These are phyloP conservation scores for Castanea sativa DNA, from an alignment of 306 rosid genomes.

Conservation along the genomic window DNA sequence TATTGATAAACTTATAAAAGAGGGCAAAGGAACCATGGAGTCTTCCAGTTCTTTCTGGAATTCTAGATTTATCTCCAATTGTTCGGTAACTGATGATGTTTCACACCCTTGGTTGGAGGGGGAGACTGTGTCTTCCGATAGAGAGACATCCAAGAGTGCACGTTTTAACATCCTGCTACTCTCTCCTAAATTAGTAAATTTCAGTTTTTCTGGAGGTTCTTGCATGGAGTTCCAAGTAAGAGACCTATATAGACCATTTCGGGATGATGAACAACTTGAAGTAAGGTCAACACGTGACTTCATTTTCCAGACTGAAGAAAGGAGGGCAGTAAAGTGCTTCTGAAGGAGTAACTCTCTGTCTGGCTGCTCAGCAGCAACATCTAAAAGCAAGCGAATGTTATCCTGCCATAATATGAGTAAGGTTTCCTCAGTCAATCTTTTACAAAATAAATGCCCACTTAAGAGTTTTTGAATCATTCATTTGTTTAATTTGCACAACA, in stretches of 20 bases:
- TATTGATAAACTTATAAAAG: conserved; percentile 62
- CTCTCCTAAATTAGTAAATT: conserved; percentile 46
- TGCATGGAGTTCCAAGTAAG: conserved; percentile 39
- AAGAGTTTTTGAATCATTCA: not conserved
- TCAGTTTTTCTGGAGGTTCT: conserved; percentile 54
- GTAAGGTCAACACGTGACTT: conserved; percentile 38
- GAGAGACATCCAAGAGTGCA: conserved; percentile 58
- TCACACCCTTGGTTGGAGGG: conserved; percentile 38
- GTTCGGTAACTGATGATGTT: conserved; percentile 34
- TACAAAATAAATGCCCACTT: not conserved
- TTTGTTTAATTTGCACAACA: not conserved
- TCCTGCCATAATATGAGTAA: conserved; percentile 56
- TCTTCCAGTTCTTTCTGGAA: conserved; percentile 47
- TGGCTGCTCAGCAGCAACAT: conserved; percentile 79
- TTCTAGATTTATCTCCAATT: conserved; percentile 62
- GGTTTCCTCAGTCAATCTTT: not conserved
- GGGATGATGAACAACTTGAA: conserved; percentile 37
- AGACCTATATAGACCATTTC: conserved; percentile 54
- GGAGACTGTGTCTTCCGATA: conserved; percentile 44
- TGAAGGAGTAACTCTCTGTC: conserved; percentile 78
- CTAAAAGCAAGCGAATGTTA: conserved; percentile 67
- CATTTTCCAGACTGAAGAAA: conserved; percentile 74
- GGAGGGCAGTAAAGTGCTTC: conserved; percentile 82
- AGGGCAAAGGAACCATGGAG: conserved; percentile 47
- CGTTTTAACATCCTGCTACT: conserved; percentile 57